These are phyloP conservation scores for Polytrichum commune DNA, from an alignment of 225 moss, liverwort and hornwort genomes.

Conservation along the genomic window DNA sequence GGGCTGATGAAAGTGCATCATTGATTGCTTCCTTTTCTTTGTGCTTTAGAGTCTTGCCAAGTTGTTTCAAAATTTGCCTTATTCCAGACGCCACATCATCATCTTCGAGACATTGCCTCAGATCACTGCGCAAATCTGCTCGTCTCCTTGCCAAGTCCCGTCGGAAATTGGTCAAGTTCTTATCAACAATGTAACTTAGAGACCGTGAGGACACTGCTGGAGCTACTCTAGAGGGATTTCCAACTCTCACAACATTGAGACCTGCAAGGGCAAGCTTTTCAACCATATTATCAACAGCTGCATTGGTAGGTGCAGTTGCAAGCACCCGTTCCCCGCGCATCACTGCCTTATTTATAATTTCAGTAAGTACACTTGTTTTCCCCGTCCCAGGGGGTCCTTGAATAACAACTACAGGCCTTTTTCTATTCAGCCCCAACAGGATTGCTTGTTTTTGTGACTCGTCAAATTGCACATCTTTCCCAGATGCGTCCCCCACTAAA, in stretches of 20 bases:
- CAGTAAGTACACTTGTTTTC: conserved; percentile 88
- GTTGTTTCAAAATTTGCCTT: conserved; percentile 91
- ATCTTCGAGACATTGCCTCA: conserved; percentile 83
- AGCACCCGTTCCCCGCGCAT: conserved; percentile 81
- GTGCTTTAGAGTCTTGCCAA: conserved; percentile 74
- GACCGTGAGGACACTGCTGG: conserved; percentile 77
- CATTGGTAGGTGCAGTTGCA: conserved; percentile 89
- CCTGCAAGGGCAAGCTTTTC: conserved; percentile 75
- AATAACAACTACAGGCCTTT: conserved; percentile 81
- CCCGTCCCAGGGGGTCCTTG: conserved; percentile 98
- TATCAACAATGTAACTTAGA: conserved; percentile 76
- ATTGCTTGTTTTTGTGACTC: conserved; percentile 74
- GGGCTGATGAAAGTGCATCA: conserved; percentile 69
- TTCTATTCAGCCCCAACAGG: conserved; percentile 57
- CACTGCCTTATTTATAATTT: conserved; percentile 71
- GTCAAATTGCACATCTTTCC: conserved; percentile 47
- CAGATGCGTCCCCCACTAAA: conserved; percentile 22
- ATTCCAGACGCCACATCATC: conserved; percentile 89
- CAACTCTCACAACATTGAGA: conserved; percentile 86
- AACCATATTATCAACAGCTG: conserved; percentile 97
- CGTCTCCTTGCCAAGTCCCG: conserved; percentile 80
- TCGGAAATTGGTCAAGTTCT: conserved; percentile 62
- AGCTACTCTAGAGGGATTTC: conserved; percentile 91
- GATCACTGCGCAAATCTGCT: conserved; percentile 85
- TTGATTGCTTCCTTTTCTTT: conserved; percentile 82